These are phyloP conservation scores for Nannochloropsis salina DNA, from an alignment of 108 stramenopile species.

Conservation along the genomic window DNA sequence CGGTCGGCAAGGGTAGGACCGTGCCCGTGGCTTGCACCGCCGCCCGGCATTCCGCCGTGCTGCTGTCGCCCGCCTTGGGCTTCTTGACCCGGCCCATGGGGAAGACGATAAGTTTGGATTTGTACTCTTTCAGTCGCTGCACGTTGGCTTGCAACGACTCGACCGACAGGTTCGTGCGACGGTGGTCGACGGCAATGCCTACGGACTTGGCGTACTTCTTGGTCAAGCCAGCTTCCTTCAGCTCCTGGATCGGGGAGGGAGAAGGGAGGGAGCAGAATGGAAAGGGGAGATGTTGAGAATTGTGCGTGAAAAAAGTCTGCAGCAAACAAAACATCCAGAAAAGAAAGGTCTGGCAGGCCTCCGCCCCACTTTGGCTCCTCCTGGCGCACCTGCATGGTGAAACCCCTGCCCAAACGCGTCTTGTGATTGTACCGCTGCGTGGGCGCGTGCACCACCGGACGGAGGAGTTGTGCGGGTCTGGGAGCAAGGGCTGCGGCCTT, in stretches of 20 bases:
- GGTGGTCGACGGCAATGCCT: conserved; percentile 92
- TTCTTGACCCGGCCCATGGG: conserved; percentile 67
- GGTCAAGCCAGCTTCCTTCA: conserved; percentile 75
- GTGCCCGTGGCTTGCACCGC: conserved; percentile 54
- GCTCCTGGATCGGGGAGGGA: neutral
- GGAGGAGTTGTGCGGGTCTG: conserved; percentile 76
- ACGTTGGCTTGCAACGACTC: conserved; percentile 79
- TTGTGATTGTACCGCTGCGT: conserved; percentile 92
- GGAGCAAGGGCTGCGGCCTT: conserved; percentile 94
- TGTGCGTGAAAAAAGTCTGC: neutral
- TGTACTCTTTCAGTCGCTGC: conserved; percentile 90
- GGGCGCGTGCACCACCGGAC: conserved; percentile 90
- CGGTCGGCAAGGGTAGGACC: neutral
- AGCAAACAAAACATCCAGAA: neutral
- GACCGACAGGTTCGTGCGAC: conserved; percentile 77
- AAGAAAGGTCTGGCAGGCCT: neutral
- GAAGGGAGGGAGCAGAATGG: neutral
- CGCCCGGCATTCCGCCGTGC: conserved; percentile 61
- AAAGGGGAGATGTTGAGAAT: neutral
- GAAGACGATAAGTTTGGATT: conserved; percentile 84
- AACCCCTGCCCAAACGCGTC: conserved; percentile 87
- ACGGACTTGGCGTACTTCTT: conserved; percentile 78
- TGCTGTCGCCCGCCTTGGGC: conserved; percentile 66
- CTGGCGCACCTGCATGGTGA: conserved; percentile 60
- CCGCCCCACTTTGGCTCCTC: neutral